phyloP scores from a whole-genome alignment of 768 basidiomycete species.

The Lentinus tigrinus region DNA sequence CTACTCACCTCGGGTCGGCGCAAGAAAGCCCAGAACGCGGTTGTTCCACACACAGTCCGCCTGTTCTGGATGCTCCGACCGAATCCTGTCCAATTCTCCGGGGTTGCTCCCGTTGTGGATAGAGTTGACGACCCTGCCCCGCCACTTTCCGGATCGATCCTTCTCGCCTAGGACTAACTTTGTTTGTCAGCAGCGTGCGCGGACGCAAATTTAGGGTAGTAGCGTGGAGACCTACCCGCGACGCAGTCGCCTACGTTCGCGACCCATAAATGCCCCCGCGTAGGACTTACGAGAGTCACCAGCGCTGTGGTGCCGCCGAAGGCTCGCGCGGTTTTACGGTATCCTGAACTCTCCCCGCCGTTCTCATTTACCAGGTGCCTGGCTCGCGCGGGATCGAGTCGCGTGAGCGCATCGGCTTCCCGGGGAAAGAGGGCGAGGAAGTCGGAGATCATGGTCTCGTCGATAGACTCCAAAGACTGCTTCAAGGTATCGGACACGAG shows the following conservation, averaged over 20 bases:
- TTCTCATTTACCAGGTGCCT: slow-evolving; percentile 65
- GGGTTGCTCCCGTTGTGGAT: slow-evolving; percentile 72
- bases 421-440: slow-evolving; percentile 50
- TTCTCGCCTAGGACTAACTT: slow-evolving; percentile 43
- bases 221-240: slow-evolving; percentile 50
- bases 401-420: slow-evolving; percentile 43
- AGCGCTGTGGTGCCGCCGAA: slow-evolving; percentile 82
- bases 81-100: slow-evolving; percentile 63
- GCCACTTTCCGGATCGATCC: slow-evolving; percentile 51
- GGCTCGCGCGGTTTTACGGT: slow-evolving; percentile 64
- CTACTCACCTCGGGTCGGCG: slow-evolving; percentile 70
- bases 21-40: slow-evolving; percentile 74
- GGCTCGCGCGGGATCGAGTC: slow-evolving; percentile 50
- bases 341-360: slow-evolving; percentile 51
- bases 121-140: slow-evolving; percentile 57
- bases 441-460: slow-evolving; percentile 42
- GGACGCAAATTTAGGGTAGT: background rate
- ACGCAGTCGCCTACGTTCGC: slow-evolving; percentile 82
- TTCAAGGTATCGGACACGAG: slow-evolving; percentile 39
- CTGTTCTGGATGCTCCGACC: slow-evolving; percentile 66
- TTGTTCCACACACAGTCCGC: slow-evolving; percentile 63
- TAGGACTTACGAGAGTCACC: slow-evolving; percentile 69
- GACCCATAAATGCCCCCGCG: slow-evolving; percentile 69
- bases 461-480: slow-evolving; percentile 39
- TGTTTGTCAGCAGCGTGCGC: slow-evolving; percentile 2